Evolutionary conservation across 345 rosid genomes (phyloP), one percentile per base, ranked within the genome.

Genomic region (Eucalyptus brandiana): DNA sequence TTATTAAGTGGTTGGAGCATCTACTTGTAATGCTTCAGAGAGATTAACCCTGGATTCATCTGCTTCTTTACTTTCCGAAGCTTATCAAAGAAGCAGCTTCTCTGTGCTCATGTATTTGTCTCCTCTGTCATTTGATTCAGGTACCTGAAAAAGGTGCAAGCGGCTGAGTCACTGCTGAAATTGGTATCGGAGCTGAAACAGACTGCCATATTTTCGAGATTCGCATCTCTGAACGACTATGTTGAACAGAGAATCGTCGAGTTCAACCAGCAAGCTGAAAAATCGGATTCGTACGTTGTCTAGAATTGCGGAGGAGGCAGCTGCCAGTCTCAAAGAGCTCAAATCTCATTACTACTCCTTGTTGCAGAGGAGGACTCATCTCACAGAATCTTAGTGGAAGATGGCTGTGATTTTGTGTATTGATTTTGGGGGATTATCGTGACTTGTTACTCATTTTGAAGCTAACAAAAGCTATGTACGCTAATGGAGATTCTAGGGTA

Each of bases 181-280:
- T 92, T 96, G 88, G 99, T 97, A 72, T 96, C 96, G 1, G 98
- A 97, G 90, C 93, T 97, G 89, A 98, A 97, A 90, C 98, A 96
- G 93, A 96, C 98, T 4, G 98, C 97, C 9, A 96, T 98, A 7
- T 97, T 97, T 86, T 97, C 97, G 2, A 98, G 98, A 88, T 95
- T 98, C 90, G 98, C 99, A n/a, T 97, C 99, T 49, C 95, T 97
- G 3, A 96, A 96, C 80, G 98, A 98, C 86, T 96, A 97, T 89
- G 97, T 96, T 1, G 99, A 97, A 89, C 96, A 94, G 90, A 96
- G 97, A 88, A 96, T 94, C 21, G 91, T 56, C 2, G 97, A 97
- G 90, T 96, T 98, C 89, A 91, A 93, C 81, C 96, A 93, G 87
- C 95, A 92, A 87, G 97, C 96, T 1, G 98, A 95, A 86, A 95